Evolutionary conservation across 495 filamentous ascomycete genomes (phyloP).

Genomic region (Xylona heveae): DNA sequence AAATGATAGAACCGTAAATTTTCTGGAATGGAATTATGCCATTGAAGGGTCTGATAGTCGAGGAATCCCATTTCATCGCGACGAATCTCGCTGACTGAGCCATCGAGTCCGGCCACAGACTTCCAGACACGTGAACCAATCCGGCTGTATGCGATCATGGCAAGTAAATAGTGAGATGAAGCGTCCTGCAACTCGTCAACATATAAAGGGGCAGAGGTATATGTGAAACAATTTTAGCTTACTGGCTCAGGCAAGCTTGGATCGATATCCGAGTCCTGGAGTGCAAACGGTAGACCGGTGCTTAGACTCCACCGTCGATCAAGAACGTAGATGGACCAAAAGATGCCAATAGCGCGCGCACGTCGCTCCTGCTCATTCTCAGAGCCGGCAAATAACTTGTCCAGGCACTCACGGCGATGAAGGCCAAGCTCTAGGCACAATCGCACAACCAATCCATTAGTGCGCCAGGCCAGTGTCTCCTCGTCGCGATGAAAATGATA

Average conservation of each 20-base stretch:
- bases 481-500: conserved; percentile 72
- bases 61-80: conserved; percentile 50
- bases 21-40: conserved; percentile 46
- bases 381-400: conserved; percentile 38
- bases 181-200: conserved; percentile 26
- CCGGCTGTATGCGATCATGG: conserved; percentile 58
- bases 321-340: conserved; percentile 65
- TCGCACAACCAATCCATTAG: conserved; percentile 53
- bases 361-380: conserved; percentile 40
- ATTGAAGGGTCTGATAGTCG: conserved; percentile 56
- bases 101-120: conserved; percentile 32
- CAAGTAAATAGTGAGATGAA: conserved; percentile 42
- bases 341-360: conserved; percentile 36
- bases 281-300: conserved; percentile 59
- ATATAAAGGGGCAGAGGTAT: conserved; percentile 1
- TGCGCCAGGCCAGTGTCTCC: conserved; percentile 58
- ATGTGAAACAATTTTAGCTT: conserved; percentile 15
- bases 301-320: conserved; percentile 69
- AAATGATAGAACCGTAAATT: conserved; percentile 34
- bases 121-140: conserved; percentile 68
- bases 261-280: conserved; percentile 71
- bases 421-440: conserved; percentile 66
- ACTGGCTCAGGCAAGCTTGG: conserved; percentile 56
- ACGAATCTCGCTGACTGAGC: conserved; percentile 27
- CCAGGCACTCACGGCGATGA: conserved; percentile 50